Evolutionary conservation across 176 grass and related monocot genomes (phyloP).

Genomic region (Phragmites australis): DNA sequence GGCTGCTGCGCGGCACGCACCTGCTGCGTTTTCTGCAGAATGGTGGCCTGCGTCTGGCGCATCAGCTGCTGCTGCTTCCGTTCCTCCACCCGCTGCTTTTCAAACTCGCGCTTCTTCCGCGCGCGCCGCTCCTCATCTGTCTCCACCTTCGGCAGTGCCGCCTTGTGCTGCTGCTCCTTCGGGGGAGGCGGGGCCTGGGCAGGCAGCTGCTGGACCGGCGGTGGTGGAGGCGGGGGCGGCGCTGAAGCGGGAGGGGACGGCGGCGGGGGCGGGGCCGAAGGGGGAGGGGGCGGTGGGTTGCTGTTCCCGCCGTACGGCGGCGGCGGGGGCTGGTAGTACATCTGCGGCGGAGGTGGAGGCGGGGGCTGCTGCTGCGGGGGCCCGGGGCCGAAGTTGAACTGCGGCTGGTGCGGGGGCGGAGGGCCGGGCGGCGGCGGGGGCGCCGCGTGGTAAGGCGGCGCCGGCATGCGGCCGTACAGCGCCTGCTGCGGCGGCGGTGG

Average conservation of each 20-base stretch:
- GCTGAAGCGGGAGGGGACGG: slow-evolving; percentile 49
- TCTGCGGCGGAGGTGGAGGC: slow-evolving; percentile 27
- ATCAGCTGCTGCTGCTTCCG: slow-evolving; percentile 73
- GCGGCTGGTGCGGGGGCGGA: slow-evolving; percentile 51
- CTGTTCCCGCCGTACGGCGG: slow-evolving; percentile 40
- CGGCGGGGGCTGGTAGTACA: slow-evolving; percentile 54
- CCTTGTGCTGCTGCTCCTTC: slow-evolving; percentile 46
- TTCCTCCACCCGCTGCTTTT: slow-evolving; percentile 84
- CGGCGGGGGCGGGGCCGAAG: slow-evolving; percentile 43
- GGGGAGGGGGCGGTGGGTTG: slow-evolving; percentile 47
- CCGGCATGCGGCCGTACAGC: slow-evolving; percentile 47
- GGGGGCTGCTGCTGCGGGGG: slow-evolving; percentile 35
- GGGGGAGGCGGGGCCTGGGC: slow-evolving; percentile 27
- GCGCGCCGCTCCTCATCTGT: slow-evolving; percentile 70
- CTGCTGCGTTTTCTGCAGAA: slow-evolving; percentile 84
- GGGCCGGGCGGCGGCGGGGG: slow-evolving; percentile 47
- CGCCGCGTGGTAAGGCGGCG: slow-evolving; percentile 35
- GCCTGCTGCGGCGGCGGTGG: slow-evolving; percentile 38
- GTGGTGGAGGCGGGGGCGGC: slow-evolving; percentile 49
- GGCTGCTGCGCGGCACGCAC: slow-evolving; percentile 19
- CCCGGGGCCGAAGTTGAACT: slow-evolving; percentile 40
- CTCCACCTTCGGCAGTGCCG: slow-evolving; percentile 49
- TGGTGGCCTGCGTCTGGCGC: slow-evolving; percentile 72
- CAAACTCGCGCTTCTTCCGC: slow-evolving; percentile 75
- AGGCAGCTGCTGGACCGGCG: slow-evolving; percentile 35